phyloP scores from a whole-genome alignment of 1,284 basidiomycete species.

The Peniophora sp. region DNA sequence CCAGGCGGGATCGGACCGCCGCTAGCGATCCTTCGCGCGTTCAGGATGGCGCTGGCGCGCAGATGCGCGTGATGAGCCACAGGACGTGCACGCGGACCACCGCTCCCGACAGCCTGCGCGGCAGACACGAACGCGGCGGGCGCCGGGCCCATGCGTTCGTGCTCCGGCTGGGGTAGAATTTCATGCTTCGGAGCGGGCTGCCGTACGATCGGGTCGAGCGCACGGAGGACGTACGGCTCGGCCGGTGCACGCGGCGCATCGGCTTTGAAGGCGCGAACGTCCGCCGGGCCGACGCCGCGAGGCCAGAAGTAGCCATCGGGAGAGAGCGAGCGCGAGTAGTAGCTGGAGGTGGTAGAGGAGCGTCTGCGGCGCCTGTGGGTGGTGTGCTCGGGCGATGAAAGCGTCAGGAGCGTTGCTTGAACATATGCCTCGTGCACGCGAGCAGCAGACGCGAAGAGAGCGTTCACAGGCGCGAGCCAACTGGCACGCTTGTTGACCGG shows the following conservation, averaged over 20 bases:
- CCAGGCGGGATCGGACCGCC: not conserved
- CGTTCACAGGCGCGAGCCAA: not conserved
- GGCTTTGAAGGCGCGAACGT: not conserved
- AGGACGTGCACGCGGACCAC: conserved; percentile 2
- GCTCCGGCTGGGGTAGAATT: conserved; percentile 1
- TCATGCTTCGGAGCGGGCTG: too few relatives aligned
- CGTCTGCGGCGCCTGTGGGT: not conserved
- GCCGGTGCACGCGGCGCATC: not conserved
- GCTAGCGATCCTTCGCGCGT: not conserved
- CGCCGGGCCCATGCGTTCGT: not conserved
- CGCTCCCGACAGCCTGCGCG: not conserved
- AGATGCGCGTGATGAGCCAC: conserved; percentile 4
- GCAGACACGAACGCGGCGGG: not conserved
- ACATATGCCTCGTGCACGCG: not conserved
- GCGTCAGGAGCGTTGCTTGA: not conserved
- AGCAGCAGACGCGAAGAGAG: not conserved
- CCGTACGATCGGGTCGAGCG: not conserved
- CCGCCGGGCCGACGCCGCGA: not conserved
- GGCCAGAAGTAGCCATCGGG: not conserved
- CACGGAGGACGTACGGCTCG: conserved; percentile 1
- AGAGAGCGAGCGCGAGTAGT: not conserved
- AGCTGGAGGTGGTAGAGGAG: not conserved
- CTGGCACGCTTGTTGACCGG: not conserved
- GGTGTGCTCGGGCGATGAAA: not conserved
- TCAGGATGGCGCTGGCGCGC: conserved; percentile 1